Evolutionary conservation across 352 stramenopile species (phyloP).

Genomic region (Elongisporangium prolatum): DNA sequence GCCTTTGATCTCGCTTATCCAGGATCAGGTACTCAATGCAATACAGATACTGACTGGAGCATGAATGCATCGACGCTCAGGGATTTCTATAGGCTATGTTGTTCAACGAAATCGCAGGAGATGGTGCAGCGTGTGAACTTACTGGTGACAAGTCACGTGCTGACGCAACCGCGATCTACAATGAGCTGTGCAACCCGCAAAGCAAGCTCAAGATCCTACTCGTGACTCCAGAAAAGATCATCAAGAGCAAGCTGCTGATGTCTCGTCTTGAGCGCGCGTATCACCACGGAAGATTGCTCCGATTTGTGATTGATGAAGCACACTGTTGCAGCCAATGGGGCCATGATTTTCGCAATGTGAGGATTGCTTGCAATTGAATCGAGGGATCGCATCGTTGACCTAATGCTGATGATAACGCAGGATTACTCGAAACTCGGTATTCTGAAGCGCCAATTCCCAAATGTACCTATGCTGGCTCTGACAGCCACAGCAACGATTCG

Average conservation of each 20-base stretch:
- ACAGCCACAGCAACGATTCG: slow-evolving; percentile 83
- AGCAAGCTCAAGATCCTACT: slow-evolving; percentile 78
- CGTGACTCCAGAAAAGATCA: slow-evolving; percentile 92
- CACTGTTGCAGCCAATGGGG: slow-evolving; percentile 85
- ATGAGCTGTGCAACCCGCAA: slow-evolving; percentile 75
- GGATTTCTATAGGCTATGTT: slow-evolving; percentile 39
- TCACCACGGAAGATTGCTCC: slow-evolving; percentile 63
- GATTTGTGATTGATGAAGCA: slow-evolving; percentile 93
- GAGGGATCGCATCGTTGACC: not conserved
- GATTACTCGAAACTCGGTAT: slow-evolving; percentile 93
- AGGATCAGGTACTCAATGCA: slow-evolving; percentile 72
- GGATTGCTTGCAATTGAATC: not conserved
- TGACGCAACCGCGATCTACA: slow-evolving; percentile 58
- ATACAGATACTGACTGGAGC: not conserved
- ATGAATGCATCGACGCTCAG: not conserved
- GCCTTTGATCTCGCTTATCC: slow-evolving; percentile 91
- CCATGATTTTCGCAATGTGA: slow-evolving; percentile 75
- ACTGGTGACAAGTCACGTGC: slow-evolving; percentile 48
- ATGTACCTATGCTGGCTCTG: slow-evolving; percentile 87
- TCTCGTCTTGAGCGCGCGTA: slow-evolving; percentile 90
- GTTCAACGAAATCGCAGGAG: slow-evolving; percentile 63
- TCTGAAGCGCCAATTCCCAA: slow-evolving; percentile 87
- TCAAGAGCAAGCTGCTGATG: slow-evolving; percentile 86
- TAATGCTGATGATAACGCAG: slow-evolving; percentile 15
- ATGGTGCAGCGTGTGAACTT: slow-evolving; percentile 40